Conservation (phyloP, 768 basidiomycete genomes). For the Mycena floridula region DNA sequence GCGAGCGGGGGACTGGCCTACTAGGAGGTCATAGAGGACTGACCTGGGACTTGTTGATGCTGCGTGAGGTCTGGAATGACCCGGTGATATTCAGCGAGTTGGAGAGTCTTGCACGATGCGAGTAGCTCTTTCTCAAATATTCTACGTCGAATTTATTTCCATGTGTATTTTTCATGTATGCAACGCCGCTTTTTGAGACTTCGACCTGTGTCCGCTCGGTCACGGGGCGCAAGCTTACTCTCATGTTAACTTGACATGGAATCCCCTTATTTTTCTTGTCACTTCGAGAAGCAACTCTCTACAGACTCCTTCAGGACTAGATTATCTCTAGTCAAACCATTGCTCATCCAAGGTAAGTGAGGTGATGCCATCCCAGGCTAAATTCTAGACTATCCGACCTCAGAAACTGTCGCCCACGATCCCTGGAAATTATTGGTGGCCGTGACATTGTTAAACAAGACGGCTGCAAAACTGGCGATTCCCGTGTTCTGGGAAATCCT, state of each 20-base stretch:
- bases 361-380: neutral
- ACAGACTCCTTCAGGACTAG: too few relatives aligned
- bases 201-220: too few relatives aligned
- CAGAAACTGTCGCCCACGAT: conserved; percentile 46
- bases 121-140: conserved; percentile 33
- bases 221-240: too few relatives aligned
- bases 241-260: too few relatives aligned
- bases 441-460: conserved; percentile 65
- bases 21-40: conserved; percentile 68
- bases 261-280: too few relatives aligned
- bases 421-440: conserved; percentile 71
- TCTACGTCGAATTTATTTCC: conserved; percentile 8
- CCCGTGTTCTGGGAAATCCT: conserved; percentile 61
- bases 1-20: conserved; percentile 71
- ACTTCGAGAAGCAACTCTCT: too few relatives aligned
- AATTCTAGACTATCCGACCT: neutral
- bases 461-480: conserved; percentile 54
- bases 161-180: too few relatives aligned
- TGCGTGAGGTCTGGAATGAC: conserved; percentile 56
- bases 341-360: conserved; percentile 32
- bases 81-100: conserved; percentile 70
- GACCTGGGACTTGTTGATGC: conserved; percentile 66
- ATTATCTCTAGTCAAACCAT: conserved; percentile 21
- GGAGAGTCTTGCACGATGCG: conserved; percentile 72
- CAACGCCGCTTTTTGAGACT: too few relatives aligned